Evolutionary conservation across 768 basidiomycete genomes (phyloP), one percentile per base, ranked within the genome.

Genomic region (Clavaria fumosa): DNA sequence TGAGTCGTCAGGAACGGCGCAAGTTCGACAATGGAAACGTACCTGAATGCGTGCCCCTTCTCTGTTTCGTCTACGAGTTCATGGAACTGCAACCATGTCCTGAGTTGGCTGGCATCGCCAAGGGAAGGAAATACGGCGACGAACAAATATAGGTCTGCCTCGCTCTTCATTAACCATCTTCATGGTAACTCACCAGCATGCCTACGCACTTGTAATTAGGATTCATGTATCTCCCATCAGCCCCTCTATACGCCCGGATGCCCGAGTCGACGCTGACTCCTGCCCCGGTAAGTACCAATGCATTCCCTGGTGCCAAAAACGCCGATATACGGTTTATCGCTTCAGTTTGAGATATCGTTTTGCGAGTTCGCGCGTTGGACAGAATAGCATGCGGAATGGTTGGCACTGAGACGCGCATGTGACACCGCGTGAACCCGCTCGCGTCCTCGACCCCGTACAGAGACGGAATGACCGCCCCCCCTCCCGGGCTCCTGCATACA

Each of bases 181-280:
- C 18, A 22, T n/a, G 31, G 22, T 11, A 3, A 11, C 9, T 11
- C 11, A 21, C 23, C 40, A 20, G 11, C 35, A 20, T 23, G 30
- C 23, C 15, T 27, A 53, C 70, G 46, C 49, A 84, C 82, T 75
- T 78, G 63, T 83, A 86, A 54, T 86, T 79, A n/a, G 81, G 83
- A 49, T 88, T 84, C 72, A 83, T 73, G 56, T 88, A 88, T 45
- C 78, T 63, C 11, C 90, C 90, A 50, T 91, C 83, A 43, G 64
- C 53, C 26, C 90, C 90, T 40, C 90, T 64, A 57, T 96, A 95
- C n/a, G 90, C 89, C 46, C 86, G 66, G 43, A 97, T 93, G 31
- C 93, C 93, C 19, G 82, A 86, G 55, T 96, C 93, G 20, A 96
- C 90, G 53, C 82, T 85, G 45, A 95, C 84, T 5, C 93, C 93